A percentile compares a stretch with the other conserved stretches of the same genome.
phyloP scores from a whole-genome alignment of 345 rosid genomes.

The Stellera chamaejasme region DNA sequence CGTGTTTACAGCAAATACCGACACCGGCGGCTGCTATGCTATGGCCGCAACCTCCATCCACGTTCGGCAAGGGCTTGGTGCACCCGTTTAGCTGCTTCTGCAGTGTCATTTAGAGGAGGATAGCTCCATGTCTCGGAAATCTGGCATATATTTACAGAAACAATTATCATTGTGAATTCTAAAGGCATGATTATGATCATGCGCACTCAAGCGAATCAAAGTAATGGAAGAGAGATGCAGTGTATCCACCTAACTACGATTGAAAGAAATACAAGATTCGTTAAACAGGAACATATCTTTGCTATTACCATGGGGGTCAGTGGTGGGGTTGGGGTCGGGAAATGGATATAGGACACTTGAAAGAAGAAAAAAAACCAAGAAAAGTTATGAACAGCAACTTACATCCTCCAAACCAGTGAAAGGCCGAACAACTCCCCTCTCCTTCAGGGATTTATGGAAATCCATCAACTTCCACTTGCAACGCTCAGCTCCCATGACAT shows the following conservation, averaged over 20 bases:
- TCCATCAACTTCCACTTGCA: conserved; percentile 89
- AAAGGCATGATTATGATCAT: conserved; percentile 6
- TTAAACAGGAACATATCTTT: too few relatives aligned
- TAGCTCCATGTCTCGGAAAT: conserved; percentile 92
- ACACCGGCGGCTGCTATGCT: conserved; percentile 1
- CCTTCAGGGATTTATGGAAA: conserved; percentile 76
- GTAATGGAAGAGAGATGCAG: neutral
- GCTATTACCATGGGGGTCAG: too few relatives aligned
- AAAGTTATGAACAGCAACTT: conserved; percentile 26
- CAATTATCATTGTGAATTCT: neutral
- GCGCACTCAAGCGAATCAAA: conserved; percentile 2
- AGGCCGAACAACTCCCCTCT: conserved; percentile 76
- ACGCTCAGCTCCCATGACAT: conserved; percentile 68
- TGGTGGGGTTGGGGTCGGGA: too few relatives aligned
- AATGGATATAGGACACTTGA: too few relatives aligned
- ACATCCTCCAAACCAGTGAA: conserved; percentile 92
- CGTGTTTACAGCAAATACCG: conserved; percentile 19
- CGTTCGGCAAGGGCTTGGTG: conserved; percentile 63
- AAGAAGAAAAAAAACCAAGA: neutral
- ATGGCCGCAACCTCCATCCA: conserved; percentile 73
- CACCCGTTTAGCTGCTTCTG: conserved; percentile 77
- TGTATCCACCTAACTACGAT: neutral
- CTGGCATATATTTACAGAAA: conserved; percentile 26
- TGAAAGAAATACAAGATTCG: too few relatives aligned
- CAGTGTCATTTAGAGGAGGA: conserved; percentile 84